phyloP scores from a whole-genome alignment of 169 alveolate species.

The Amoebophrya sp. region DNA sequence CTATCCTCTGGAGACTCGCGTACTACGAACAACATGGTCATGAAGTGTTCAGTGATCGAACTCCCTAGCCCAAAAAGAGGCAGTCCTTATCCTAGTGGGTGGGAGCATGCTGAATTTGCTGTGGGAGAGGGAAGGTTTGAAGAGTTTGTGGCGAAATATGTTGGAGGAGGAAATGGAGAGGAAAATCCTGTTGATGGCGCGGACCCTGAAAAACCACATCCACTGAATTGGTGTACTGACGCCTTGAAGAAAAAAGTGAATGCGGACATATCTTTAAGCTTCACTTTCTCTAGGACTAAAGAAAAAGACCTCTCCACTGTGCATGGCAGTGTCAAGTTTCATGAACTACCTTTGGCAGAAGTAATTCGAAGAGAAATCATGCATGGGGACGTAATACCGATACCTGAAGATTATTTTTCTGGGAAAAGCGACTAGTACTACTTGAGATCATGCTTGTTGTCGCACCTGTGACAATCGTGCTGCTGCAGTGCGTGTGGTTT shows the following conservation, averaged over 20 bases:
- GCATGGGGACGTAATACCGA: not conserved
- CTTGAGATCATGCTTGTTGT: no score
- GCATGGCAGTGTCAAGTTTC: not conserved
- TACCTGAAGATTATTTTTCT: not conserved
- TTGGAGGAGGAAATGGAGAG: no score
- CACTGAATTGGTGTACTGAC: not conserved
- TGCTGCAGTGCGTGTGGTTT: no score
- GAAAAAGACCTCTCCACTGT: not conserved
- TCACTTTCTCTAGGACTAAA: not conserved
- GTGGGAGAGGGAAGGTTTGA: not conserved
- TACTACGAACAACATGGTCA: no score
- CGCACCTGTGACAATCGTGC: no score
- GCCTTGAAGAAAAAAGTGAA: not conserved
- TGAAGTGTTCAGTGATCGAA: no score
- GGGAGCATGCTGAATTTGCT: not conserved
- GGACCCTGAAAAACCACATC: not conserved
- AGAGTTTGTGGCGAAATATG: not conserved
- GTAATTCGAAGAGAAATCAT: not conserved
- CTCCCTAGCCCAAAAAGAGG: no score
- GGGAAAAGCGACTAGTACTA: no score
- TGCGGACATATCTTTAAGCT: not conserved
- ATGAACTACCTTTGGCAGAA: not conserved
- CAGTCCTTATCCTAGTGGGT: not conserved
- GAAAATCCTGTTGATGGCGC: no score
- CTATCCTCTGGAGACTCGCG: no score